Percentiles rank a stretch among this genome's conserved stretches.
phyloP scores from a whole-genome alignment of 2,329 filamentous ascomycete species.

The Neonectria faginata region DNA sequence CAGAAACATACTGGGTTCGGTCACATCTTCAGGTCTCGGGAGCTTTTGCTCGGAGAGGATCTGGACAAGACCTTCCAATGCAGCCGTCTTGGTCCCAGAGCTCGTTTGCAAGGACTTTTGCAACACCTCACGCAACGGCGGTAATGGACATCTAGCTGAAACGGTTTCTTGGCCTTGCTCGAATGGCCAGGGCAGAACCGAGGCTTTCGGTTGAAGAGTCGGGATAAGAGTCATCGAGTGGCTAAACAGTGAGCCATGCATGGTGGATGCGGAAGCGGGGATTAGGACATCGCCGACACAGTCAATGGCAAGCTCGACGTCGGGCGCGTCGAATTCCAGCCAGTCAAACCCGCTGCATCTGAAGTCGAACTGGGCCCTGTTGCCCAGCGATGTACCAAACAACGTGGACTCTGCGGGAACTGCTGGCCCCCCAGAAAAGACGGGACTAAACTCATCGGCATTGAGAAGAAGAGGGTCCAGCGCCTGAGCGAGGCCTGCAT shows the following conservation, averaged over 20 bases:
- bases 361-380: conserved; percentile 29
- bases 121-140: conserved; percentile 40
- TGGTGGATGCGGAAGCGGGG: background rate
- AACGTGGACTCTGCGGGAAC: background rate
- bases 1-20: conserved; percentile 28
- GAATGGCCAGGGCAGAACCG: conserved; percentile 36
- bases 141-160: conserved; percentile 30
- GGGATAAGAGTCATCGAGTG: background rate
- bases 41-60: conserved; percentile 43
- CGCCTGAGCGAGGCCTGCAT: conserved; percentile 9
- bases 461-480: conserved; percentile 21
- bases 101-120: conserved; percentile 8
- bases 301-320: conserved; percentile 19
- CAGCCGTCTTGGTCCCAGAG: background rate
- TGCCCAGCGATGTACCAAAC: conserved; percentile 3
- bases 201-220: conserved; percentile 9
- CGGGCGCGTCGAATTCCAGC: conserved; percentile 38
- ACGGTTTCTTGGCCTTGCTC: conserved; percentile 33
- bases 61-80: conserved; percentile 35
- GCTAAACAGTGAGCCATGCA: background rate
- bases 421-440: conserved; percentile 6
- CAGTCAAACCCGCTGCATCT: conserved; percentile 36
- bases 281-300: background rate
- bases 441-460: conserved; percentile 17
- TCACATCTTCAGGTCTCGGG: conserved; percentile 28